A percentile compares a stretch with the other conserved stretches of the same genome.
These are phyloP conservation scores for Tolypocladium ovalisporum DNA, from an alignment of 2,329 filamentous ascomycete species.

Conservation along the genomic window DNA sequence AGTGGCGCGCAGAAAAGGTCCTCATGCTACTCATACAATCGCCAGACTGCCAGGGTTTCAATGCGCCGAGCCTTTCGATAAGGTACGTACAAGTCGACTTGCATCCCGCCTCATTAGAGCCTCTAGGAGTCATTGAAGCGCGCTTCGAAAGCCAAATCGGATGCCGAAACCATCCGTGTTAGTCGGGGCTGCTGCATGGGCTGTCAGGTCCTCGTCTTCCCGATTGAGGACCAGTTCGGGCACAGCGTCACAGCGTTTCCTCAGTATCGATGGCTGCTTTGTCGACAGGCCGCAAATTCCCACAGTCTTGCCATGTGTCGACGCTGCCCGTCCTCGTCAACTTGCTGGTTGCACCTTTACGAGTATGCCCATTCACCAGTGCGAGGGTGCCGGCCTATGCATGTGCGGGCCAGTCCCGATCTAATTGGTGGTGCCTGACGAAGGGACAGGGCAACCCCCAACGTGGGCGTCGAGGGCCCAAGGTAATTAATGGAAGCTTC, in stretches of 20 bases:
- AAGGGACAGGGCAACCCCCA: background rate
- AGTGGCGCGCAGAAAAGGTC: no score
- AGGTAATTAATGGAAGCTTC: no score
- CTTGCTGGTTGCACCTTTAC: background rate
- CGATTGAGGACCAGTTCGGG: background rate
- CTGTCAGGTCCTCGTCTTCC: background rate
- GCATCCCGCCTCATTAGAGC: no score
- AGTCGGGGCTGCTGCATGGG: background rate
- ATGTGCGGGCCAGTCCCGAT: slow-evolving; percentile 4
- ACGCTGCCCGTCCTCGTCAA: background rate
- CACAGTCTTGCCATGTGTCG: background rate
- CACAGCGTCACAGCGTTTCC: background rate
- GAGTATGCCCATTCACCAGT: background rate
- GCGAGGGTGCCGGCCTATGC: background rate
- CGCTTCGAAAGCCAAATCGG: no score
- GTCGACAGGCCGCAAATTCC: background rate
- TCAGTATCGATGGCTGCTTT: background rate
- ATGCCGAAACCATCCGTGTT: no score
- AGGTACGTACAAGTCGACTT: no score
- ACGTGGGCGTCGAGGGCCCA: background rate
- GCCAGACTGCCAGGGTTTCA: no score
- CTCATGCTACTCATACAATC: no score
- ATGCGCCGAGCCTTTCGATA: no score
- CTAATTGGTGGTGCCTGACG: slow-evolving; percentile 6
- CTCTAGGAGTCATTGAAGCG: no score